A percentile compares a stretch with the other conserved stretches of the same genome.
phyloP scores from a whole-genome alignment of 768 basidiomycete genomes.

The Macrocybe gigantea region DNA sequence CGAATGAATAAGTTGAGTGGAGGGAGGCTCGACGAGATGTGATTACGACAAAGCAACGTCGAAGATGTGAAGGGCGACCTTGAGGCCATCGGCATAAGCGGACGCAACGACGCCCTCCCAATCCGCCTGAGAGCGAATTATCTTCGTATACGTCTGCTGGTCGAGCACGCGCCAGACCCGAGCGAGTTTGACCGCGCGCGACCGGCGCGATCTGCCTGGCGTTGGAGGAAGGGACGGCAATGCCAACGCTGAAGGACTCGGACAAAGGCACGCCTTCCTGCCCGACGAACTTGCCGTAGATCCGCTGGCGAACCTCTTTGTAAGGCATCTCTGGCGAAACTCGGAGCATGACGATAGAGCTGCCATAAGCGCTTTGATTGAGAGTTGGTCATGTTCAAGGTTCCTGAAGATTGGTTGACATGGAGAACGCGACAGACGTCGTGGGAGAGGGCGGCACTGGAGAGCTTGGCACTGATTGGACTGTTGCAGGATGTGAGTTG shows the following conservation, averaged over 20 bases:
- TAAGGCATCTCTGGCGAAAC: slow-evolving; percentile 41
- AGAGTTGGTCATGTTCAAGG: slow-evolving; percentile 21
- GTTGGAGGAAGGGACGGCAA: slow-evolving; percentile 43
- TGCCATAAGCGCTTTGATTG: slow-evolving; percentile 64
- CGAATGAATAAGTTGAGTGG: no score
- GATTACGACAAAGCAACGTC: slow-evolving; percentile 17
- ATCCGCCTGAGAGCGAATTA: slow-evolving; percentile 39
- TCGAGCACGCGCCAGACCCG: slow-evolving; percentile 3
- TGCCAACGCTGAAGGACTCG: slow-evolving; percentile 35
- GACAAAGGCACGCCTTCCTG: slow-evolving; percentile 53
- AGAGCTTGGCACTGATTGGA: slow-evolving; percentile 8
- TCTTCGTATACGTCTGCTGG: slow-evolving; percentile 21
- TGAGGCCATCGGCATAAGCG: slow-evolving; percentile 31
- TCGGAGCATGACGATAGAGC: slow-evolving; percentile 59
- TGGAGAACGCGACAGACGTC: slow-evolving; percentile 19
- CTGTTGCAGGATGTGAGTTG: slow-evolving; percentile 4
- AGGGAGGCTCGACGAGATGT: no score
- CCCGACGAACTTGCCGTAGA: slow-evolving; percentile 63
- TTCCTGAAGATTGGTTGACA: slow-evolving; percentile 19
- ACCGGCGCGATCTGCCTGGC: slow-evolving; percentile 14
- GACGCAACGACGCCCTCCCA: slow-evolving; percentile 48
- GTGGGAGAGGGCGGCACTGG: slow-evolving; percentile 11
- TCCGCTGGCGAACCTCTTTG: slow-evolving; percentile 45
- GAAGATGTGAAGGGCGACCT: slow-evolving; percentile 53
- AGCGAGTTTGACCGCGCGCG: slow-evolving; percentile 27